Evolutionary conservation across 495 filamentous ascomycete genomes (phyloP).

Genomic region (Recurvomyces mirabilis): DNA sequence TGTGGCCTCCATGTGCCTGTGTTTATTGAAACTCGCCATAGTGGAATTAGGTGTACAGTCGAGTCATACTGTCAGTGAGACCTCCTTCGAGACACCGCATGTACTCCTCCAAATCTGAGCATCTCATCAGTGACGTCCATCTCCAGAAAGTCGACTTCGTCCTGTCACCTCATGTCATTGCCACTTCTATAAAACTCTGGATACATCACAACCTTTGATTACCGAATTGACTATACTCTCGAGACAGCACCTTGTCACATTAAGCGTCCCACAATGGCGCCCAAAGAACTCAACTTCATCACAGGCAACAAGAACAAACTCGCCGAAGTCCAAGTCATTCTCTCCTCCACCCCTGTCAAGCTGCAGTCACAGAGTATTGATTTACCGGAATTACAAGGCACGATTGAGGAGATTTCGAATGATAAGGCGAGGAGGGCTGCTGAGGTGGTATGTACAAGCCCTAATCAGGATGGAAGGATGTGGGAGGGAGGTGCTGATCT

Average conservation of each 20-base stretch:
- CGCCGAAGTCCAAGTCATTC: slow-evolving; percentile 71
- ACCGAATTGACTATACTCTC: no score
- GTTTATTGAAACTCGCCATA: background rate
- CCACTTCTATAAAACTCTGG: no score
- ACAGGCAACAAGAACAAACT: slow-evolving; percentile 94
- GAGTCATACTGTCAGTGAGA: no score
- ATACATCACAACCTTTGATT: no score
- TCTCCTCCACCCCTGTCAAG: slow-evolving; percentile 54
- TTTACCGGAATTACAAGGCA: slow-evolving; percentile 81
- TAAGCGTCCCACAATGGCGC: slow-evolving; percentile 13
- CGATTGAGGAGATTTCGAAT: slow-evolving; percentile 75
- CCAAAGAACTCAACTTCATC: slow-evolving; percentile 69
- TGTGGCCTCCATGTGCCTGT: background rate
- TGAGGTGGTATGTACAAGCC: slow-evolving; percentile 43
- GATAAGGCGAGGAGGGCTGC: slow-evolving; percentile 80
- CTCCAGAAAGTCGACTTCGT: no score
- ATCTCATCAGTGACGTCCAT: no score
- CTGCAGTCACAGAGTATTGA: slow-evolving; percentile 66
- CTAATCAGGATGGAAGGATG: background rate
- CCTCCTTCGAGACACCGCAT: no score
- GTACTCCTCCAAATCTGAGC: no score
- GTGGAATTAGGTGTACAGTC: background rate
- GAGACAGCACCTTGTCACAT: no score
- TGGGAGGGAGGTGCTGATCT: background rate
- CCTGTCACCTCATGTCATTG: no score